phyloP scores from a whole-genome alignment of 2,329 filamentous ascomycete species.

The Cordyceps javanica region DNA sequence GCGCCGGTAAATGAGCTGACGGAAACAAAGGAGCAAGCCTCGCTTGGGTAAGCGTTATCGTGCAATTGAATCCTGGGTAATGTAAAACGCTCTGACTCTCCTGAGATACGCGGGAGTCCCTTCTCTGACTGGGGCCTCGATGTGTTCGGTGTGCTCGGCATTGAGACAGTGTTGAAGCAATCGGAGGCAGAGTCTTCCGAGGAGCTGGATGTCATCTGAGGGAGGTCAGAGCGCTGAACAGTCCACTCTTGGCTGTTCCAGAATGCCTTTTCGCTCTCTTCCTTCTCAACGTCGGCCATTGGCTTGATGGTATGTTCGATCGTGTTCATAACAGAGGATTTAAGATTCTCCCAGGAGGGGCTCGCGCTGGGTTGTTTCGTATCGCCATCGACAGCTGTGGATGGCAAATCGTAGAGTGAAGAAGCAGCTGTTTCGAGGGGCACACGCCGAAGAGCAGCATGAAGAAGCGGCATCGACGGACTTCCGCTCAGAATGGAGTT shows the following conservation, averaged over 20 bases:
- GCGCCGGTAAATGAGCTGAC: background rate
- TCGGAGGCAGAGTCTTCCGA: slow-evolving; percentile 35
- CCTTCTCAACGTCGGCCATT: slow-evolving; percentile 1
- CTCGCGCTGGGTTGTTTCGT: slow-evolving; percentile 9
- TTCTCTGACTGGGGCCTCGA: slow-evolving; percentile 36
- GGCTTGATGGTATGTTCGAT: slow-evolving; percentile 15
- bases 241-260: slow-evolving; percentile 11
- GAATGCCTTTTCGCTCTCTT: slow-evolving; percentile 7
- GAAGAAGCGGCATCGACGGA: slow-evolving; percentile 2
- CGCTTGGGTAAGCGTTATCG: slow-evolving; percentile 12
- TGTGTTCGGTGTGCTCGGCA: slow-evolving; percentile 33
- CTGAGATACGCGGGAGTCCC: slow-evolving; percentile 19
- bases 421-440: background rate
- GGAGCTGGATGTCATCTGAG: slow-evolving; percentile 22
- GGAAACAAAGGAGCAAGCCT: slow-evolving; percentile 8
- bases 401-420: background rate
- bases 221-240: slow-evolving; percentile 13
- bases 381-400: background rate
- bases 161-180: slow-evolving; percentile 29
- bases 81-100: background rate
- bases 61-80: slow-evolving; percentile 10
- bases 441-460: background rate
- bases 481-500: slow-evolving; percentile 16
- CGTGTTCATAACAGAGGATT: slow-evolving; percentile 17
- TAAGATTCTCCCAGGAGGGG: slow-evolving; percentile 17